Percentiles rank a stretch among this genome's conserved stretches.
These are phyloP conservation scores for Albifimbria verrucaria DNA, from an alignment of 2,329 filamentous ascomycete species.

Conservation along the genomic window DNA sequence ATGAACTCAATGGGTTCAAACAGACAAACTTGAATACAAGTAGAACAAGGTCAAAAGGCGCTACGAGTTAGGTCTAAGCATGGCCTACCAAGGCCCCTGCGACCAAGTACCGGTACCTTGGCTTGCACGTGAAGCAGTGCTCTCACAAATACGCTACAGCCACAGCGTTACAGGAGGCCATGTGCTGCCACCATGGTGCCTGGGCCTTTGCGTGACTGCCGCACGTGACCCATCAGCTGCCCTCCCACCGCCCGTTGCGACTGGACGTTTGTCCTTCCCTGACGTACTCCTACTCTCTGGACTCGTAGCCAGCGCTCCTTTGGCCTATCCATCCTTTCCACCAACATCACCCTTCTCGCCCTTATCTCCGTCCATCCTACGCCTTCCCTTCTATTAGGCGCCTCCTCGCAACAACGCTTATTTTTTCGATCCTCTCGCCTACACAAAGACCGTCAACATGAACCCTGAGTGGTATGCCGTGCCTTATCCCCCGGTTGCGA, in stretches of 20 bases:
- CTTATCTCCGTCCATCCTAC: constrained; percentile 5
- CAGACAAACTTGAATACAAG: no score
- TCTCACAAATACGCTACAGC: not conserved
- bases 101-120: not conserved
- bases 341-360: constrained; percentile 9
- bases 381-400: not conserved
- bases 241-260: constrained; percentile 19
- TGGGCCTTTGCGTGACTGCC: not conserved
- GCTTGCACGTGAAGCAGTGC: not conserved
- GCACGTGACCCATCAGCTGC: constrained; percentile 27
- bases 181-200: not conserved
- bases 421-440: constrained; percentile 2
- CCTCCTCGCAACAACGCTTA: not conserved
- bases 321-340: constrained; percentile 13
- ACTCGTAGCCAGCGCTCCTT: constrained; percentile 6
- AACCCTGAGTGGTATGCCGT: constrained; percentile 85
- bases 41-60: no score
- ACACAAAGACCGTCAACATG: constrained; percentile 63
- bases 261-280: constrained; percentile 27
- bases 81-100: not conserved
- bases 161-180: not conserved
- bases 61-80: no score
- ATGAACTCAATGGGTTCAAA: no score
- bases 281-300: constrained; percentile 29
- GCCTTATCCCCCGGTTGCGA: constrained; percentile 23